Conservation (phyloP, 176 grass and related monocot genomes). For the Zizania latifolia region DNA sequence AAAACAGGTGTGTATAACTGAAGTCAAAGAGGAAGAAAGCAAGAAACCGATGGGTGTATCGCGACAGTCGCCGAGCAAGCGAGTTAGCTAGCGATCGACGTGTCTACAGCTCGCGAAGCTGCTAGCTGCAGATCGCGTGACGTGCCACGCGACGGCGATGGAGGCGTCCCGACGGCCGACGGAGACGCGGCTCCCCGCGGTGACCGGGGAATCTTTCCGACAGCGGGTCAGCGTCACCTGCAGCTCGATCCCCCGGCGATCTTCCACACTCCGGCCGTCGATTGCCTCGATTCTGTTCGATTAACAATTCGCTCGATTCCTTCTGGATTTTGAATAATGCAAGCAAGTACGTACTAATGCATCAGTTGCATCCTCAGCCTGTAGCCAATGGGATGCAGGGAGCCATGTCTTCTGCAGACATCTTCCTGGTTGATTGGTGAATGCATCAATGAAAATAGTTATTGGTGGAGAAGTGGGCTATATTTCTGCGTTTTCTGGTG, state of each 20-base stretch:
- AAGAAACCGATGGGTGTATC: not conserved
- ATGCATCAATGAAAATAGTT: not conserved
- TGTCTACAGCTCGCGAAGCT: not conserved
- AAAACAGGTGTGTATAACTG: not conserved
- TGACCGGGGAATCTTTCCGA: conserved; percentile 30
- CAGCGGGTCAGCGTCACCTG: conserved; percentile 28
- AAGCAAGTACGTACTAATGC: not conserved
- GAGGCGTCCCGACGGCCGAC: not conserved
- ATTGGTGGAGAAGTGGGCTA: not conserved
- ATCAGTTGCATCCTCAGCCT: not conserved
- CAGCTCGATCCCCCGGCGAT: conserved; percentile 2
- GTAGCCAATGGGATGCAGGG: not conserved
- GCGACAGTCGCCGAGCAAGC: not conserved
- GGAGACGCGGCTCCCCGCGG: not conserved
- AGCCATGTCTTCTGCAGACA: not conserved
- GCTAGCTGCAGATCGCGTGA: not conserved
- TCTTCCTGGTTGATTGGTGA: not conserved
- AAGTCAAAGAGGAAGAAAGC: not conserved
- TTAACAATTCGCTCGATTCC: not conserved
- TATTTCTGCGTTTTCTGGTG: too few relatives aligned
- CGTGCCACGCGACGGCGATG: not conserved
- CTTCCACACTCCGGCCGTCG: conserved; percentile 24
- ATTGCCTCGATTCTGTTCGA: not conserved
- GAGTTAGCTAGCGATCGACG: not conserved
- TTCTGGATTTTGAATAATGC: not conserved